Evolutionary conservation across 2,329 filamentous ascomycete species (phyloP), one percentile per base, ranked within the genome.

Genomic region (Fusarium irregulare): DNA sequence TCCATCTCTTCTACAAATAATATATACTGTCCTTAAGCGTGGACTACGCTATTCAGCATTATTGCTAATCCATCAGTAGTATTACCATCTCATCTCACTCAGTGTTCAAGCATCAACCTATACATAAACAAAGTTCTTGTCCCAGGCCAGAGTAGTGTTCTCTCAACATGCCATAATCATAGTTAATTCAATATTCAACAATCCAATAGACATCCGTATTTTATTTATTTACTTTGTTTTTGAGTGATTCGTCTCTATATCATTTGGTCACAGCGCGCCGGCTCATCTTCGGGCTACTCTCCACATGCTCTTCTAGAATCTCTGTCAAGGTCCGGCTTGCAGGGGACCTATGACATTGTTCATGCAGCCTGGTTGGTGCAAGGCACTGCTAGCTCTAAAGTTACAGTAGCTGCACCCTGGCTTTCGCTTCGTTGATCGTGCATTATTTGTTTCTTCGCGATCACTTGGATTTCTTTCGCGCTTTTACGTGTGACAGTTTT

Each of bases 241-340:
- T n/a, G 34, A n/a, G 34, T 37, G 34, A 37, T 37, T 37, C n/a
- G 18, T 50, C 41, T 46, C 53, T 42, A 34, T 49, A 45, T 44
- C 2, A 65, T 27, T 20, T n/a, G 14, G 20, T 27, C 34, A 12
- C 40, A n/a, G 7, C 10, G 23, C 32, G 9, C 34, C 73, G 73
- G 72, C 27, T 67, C 44, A 73, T 72, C 73, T 57, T 67, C 72
- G 73, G 72, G 57, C 18, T 12, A 18, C 34, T 56, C 47, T 42
- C 60, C 62, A 64, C 51, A 68, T 58, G 30, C 50, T 53, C 32
- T 48, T 32, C 21, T 27, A n/a, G 28, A 51, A 55, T 47, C 34
- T 34, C 32, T 37, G 18, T 47, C 53, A 5, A 51, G 34, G 18
- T 28, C 21, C 41, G 45, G 34, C 54, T 41, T 67, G 42, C 63